Evolutionary conservation across 805 yeast genomes (phyloP).

Genomic region (Saccharomyces jurei): DNA sequence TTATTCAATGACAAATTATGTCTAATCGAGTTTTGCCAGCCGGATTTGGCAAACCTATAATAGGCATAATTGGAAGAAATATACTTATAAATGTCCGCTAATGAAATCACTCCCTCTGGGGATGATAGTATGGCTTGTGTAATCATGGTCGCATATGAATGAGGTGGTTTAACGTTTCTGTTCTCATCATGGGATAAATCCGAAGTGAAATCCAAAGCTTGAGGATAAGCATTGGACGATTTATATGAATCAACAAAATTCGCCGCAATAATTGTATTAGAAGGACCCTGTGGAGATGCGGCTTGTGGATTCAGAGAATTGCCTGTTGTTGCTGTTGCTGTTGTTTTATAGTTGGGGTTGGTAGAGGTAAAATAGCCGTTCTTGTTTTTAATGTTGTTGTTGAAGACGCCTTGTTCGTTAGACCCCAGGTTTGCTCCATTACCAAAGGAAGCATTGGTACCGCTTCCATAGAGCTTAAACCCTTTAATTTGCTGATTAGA

Average conservation of each 20-base stretch:
- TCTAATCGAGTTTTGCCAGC: slow-evolving; percentile 97
- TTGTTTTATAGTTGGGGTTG: slow-evolving; percentile 3
- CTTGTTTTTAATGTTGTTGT: slow-evolving; percentile 4
- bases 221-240: slow-evolving; percentile 14
- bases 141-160: slow-evolving; percentile 95
- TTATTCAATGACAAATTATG: slow-evolving; percentile 90
- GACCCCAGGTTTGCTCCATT: slow-evolving; percentile 41
- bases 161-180: slow-evolving; percentile 88
- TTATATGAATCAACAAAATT: background rate
- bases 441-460: slow-evolving; percentile 30
- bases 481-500: slow-evolving; percentile 17
- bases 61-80: slow-evolving; percentile 82
- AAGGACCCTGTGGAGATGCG: background rate
- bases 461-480: slow-evolving; percentile 27
- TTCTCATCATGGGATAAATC: slow-evolving; percentile 82
- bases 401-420: slow-evolving; percentile 4
- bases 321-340: slow-evolving; percentile 8
- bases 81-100: slow-evolving; percentile 90
- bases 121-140: slow-evolving; percentile 92
- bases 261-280: background rate
- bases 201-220: slow-evolving; percentile 26
- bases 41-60: slow-evolving; percentile 84
- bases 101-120: slow-evolving; percentile 76
- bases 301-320: background rate
- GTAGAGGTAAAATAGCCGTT: background rate